Conservation (phyloP, 176 grass and related monocot species). For the Phoenix dactylifera region DNA sequence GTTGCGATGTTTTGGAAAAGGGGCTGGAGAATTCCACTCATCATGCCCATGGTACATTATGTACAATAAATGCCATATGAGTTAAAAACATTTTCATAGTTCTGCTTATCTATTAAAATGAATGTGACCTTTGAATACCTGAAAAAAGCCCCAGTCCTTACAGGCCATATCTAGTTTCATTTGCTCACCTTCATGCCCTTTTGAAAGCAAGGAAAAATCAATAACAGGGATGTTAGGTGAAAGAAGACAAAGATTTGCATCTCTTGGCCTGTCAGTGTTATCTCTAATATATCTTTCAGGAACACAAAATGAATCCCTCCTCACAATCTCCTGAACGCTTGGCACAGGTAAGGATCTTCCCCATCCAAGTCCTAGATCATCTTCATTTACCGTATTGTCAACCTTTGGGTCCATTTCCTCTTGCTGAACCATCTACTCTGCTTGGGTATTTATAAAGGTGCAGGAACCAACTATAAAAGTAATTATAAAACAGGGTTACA, state of each 20-base stretch:
- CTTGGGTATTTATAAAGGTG: too few relatives aligned
- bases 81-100: too few relatives aligned
- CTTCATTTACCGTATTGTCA: not conserved
- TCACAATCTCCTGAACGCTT: conserved; percentile 8
- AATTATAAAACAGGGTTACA: too few relatives aligned
- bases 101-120: too few relatives aligned
- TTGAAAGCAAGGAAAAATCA: conserved; percentile 7
- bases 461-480: too few relatives aligned
- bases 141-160: conserved; percentile 13
- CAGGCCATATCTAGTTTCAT: conserved; percentile 5
- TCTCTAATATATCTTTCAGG: conserved; percentile 13
- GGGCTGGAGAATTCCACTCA: too few relatives aligned
- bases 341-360: conserved; percentile 9
- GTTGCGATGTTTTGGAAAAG: too few relatives aligned
- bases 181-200: not conserved
- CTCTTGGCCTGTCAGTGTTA: not conserved
- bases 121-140: not conserved
- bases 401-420: too few relatives aligned
- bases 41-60: too few relatives aligned
- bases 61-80: too few relatives aligned
- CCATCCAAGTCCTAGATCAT: not conserved
- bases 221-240: not conserved
- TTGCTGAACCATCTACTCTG: too few relatives aligned
- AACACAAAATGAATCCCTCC: conserved; percentile 2
- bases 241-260: not conserved